A percentile compares a stretch with the other conserved stretches of the same genome.
Evolutionary conservation across 306 rosid genomes (phyloP).

Genomic region (Sphenostylis stenocarpa): DNA sequence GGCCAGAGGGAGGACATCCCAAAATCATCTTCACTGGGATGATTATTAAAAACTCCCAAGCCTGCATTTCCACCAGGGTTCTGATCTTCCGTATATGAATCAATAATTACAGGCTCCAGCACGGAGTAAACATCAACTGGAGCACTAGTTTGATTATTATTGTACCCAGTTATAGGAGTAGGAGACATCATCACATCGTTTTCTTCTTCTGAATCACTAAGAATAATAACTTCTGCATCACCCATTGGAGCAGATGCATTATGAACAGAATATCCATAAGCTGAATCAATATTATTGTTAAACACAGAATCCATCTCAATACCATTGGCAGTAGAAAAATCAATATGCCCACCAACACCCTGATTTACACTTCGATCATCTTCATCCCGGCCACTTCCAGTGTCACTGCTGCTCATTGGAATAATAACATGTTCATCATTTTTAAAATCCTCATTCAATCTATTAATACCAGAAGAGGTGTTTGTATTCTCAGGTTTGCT

Average conservation of each 20-base stretch:
- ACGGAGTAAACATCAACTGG: slow-evolving; percentile 53
- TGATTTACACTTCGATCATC: slow-evolving; percentile 95
- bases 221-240: slow-evolving; percentile 74
- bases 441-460: slow-evolving; percentile 56
- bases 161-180: slow-evolving; percentile 51
- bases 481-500: slow-evolving; percentile 71
- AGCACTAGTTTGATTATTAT: slow-evolving; percentile 49
- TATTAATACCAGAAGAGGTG: slow-evolving; percentile 55
- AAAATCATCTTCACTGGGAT: slow-evolving; percentile 63
- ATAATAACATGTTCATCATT: slow-evolving; percentile 65
- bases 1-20: slow-evolving; percentile 67
- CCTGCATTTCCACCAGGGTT: slow-evolving; percentile 63
- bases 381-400: slow-evolving; percentile 84
- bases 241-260: slow-evolving; percentile 52
- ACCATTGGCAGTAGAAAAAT: slow-evolving; percentile 65
- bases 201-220: slow-evolving; percentile 93
- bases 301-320: slow-evolving; percentile 73
- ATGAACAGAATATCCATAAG: slow-evolving; percentile 57
- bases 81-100: slow-evolving; percentile 67
- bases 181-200: slow-evolving; percentile 57
- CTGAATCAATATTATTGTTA: slow-evolving; percentile 59
- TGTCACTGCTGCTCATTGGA: slow-evolving; percentile 96
- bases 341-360: slow-evolving; percentile 67
- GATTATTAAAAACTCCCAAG: slow-evolving; percentile 61
- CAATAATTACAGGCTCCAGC: slow-evolving; percentile 60